Evolutionary conservation across 2,329 filamentous ascomycete species (phyloP).

Genomic region (Graphium sp.): DNA sequence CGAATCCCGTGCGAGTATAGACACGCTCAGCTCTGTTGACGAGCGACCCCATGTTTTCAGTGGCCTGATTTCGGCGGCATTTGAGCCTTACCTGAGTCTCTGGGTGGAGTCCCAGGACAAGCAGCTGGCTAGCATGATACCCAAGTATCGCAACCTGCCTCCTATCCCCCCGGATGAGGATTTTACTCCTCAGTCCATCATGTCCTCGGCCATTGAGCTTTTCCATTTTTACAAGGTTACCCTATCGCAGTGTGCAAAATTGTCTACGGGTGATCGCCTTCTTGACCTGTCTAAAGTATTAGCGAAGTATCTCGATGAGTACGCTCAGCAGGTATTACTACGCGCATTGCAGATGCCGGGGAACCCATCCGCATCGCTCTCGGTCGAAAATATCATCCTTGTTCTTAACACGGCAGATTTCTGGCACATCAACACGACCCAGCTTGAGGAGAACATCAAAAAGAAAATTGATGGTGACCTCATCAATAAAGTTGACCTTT

Average conservation of each 20-base stretch:
- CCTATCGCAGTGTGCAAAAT: conserved; percentile 84
- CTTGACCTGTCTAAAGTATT: conserved; percentile 74
- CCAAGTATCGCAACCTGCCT: conserved; percentile 71
- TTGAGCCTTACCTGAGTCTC: conserved; percentile 89
- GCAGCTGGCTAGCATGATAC: conserved; percentile 68
- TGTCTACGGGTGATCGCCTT: conserved; percentile 78
- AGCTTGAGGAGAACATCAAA: conserved; percentile 89
- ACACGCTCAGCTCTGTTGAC: conserved; percentile 69
- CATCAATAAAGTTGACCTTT: conserved; percentile 63
- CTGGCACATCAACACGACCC: conserved; percentile 83
- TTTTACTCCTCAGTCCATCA: conserved; percentile 77
- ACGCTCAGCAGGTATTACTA: conserved; percentile 81
- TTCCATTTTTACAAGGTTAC: conserved; percentile 95
- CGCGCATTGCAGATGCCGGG: conserved; percentile 45
- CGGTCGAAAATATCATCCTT: conserved; percentile 61
- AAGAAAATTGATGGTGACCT: conserved; percentile 72
- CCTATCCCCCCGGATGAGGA: conserved; percentile 75
- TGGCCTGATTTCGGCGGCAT: conserved; percentile 86
- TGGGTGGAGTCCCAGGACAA: conserved; percentile 97
- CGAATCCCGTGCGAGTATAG: conserved; percentile 63
- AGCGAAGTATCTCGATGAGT: conserved; percentile 87
- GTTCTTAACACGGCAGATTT: conserved; percentile 96
- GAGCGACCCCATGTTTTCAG: conserved; percentile 65
- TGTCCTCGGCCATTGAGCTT: conserved; percentile 84
- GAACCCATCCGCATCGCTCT: conserved; percentile 30